Evolutionary conservation across 208 protist species (phyloP), one percentile per base, ranked within the genome.

Genomic region (Naegleria fowleri): DNA sequence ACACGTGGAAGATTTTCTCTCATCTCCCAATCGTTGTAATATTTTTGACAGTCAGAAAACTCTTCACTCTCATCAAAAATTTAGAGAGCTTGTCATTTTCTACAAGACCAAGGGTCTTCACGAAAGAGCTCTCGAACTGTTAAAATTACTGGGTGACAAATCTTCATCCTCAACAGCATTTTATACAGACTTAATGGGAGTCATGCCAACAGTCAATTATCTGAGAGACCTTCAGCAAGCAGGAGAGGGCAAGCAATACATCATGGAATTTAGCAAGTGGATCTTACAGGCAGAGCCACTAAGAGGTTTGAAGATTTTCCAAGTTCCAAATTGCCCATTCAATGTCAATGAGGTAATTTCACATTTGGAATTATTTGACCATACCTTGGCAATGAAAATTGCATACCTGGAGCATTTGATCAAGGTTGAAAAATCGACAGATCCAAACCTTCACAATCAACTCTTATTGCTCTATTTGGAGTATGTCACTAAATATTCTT

Each of bases 101-200:
- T 92, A 92, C 33, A 52, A 83, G 43, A 55, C 89, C 41, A 92
- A 92, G 40, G 79, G n/a, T 2, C 51, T 91, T 22, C 83, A 92
- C 25, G 75, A 90, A 22, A 75, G 25, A 83, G 91, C 91, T 33
- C 36, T 92, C 7, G 43, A 92, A 25, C 40, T 92, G 13, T 84
- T 92, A 22, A 91, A 91, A 40, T 22, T 90, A 39, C 33, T 91
- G 0, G 67, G 83, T 4, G 59, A 87, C 29, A 79, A 79, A 9
- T 79, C 67, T 36, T 75, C 58, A 75, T 79, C 67, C 9, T 11
- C 16, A 36, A 89, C 15, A 41, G 6, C n/a, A 7, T 19, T 33
- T 40, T 51, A 51, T 33, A 51, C 9, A 0, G 83, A 86, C 7
- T 41, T 89, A 5, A 67, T 38, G 2, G 86, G 86, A 75, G 48